Percentiles rank a stretch among this genome's conserved stretches.
Evolutionary conservation across 257 asterid genomes (phyloP).

Genomic region (Schizonepeta tenuifolia): DNA sequence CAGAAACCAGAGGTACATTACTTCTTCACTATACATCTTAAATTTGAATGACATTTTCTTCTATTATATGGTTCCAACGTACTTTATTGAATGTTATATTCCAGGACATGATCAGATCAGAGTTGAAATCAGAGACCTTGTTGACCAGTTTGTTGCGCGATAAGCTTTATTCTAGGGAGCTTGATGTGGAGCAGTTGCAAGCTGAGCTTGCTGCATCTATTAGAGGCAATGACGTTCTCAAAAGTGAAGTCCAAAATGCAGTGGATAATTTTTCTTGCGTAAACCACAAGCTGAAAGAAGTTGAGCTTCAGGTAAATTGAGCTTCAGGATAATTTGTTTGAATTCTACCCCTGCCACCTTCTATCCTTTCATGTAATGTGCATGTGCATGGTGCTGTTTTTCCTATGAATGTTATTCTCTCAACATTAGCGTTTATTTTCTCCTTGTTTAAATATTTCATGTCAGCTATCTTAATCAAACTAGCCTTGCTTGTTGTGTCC

Average conservation of each 20-base stretch:
- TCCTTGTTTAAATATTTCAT: background rate
- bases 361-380: background rate
- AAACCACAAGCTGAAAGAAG: conserved; percentile 82
- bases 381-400: background rate
- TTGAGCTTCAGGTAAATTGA: conserved; percentile 76
- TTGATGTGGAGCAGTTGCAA: conserved; percentile 80
- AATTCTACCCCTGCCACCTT: background rate
- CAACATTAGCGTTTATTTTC: background rate
- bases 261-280: conserved; percentile 73
- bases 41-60: background rate
- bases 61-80: background rate
- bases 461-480: background rate
- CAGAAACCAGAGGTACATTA: conserved; percentile 62
- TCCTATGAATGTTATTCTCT: background rate
- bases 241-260: conserved; percentile 84
- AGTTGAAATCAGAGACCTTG: conserved; percentile 81
- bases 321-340: conserved; percentile 13
- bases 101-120: conserved; percentile 69
- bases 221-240: conserved; percentile 79
- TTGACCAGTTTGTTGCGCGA: conserved; percentile 79
- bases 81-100: conserved; percentile 24
- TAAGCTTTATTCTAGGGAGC: conserved; percentile 84
- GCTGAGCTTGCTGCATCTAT: conserved; percentile 93
- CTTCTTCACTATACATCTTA: conserved; percentile 12
- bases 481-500: background rate